Evolutionary conservation across 1,139 yeast species (phyloP), one percentile per base, ranked within the genome.

Genomic region (Magnusiomyces clavatus): DNA sequence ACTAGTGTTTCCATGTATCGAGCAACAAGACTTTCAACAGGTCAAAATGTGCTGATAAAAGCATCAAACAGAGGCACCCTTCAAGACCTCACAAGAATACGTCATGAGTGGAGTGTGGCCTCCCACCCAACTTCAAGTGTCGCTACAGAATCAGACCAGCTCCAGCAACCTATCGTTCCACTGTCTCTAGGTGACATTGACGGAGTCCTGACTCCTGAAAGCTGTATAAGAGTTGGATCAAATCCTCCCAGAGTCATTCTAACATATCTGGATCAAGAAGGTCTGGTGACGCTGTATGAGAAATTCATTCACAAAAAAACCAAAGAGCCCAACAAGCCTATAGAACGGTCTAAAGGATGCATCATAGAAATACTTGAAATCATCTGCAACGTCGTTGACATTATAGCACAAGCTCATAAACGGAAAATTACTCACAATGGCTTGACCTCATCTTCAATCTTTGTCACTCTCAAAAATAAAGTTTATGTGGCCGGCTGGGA

Each of bases 391-490:
- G 68, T 74, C 1, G 58, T 75, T 16, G 64, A 70, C 46, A 69
- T 74, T 0, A 58, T 78, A 29, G 65, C 67, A 3, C 57, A 59
- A 1, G 68, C 77, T 5, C 82, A 78, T 60, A 68, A 69, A 17
- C 60, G 66, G 45, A 77, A 79, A 1, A 63, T 77, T 45, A 77
- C 77, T 3, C 81, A 77, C 58, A 77, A 78, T 58, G 78, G 81
- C 0, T 60, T 78, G 40, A 74, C 77, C 0, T 62, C 76, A 6
- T 63, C 67, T 20, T 66, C 69, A 42, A 69, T 78, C 1, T 60
- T 76, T 2, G 60, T 70, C 13, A 64, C 67, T 48, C 67, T 65
- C 19, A 60, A 63, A 14, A 60, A 61, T 37, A 69, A 72, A 37
- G 68, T 77, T 1, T 71, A 64, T 46, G 61, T 78, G 11, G 66